These are phyloP conservation scores for Thielaviopsis musarum DNA, from an alignment of 2,329 filamentous ascomycete genomes.

Conservation along the genomic window DNA sequence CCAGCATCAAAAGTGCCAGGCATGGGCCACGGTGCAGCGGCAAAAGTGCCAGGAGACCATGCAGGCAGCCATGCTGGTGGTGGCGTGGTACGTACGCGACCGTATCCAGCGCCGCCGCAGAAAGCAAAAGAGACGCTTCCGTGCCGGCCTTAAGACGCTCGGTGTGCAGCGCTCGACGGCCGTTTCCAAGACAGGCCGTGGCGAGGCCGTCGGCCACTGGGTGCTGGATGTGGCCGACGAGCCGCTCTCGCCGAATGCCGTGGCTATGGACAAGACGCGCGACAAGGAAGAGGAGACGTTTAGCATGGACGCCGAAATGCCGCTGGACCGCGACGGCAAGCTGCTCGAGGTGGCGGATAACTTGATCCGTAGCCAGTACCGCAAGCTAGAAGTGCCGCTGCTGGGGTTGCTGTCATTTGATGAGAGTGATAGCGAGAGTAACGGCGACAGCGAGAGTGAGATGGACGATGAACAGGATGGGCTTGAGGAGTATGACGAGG, in stretches of 20 bases:
- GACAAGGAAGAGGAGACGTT: slow-evolving; percentile 26
- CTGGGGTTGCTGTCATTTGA: slow-evolving; percentile 29
- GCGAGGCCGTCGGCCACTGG: slow-evolving; percentile 27
- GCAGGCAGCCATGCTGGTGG: slow-evolving; percentile 31
- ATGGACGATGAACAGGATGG: slow-evolving; percentile 13
- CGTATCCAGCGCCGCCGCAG: slow-evolving; percentile 27
- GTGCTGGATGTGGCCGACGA: slow-evolving; percentile 24
- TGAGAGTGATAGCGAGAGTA: slow-evolving; percentile 26
- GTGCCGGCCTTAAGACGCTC: slow-evolving; percentile 22
- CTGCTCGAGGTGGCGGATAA: slow-evolving; percentile 29
- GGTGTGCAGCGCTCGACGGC: slow-evolving; percentile 18
- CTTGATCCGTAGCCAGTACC: slow-evolving; percentile 31
- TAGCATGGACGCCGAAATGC: slow-evolving; percentile 23
- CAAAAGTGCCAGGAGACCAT: slow-evolving; percentile 32
- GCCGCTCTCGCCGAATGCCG: slow-evolving; percentile 19
- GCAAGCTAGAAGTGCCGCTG: slow-evolving; percentile 28
- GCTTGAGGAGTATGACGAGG: slow-evolving; percentile 16
- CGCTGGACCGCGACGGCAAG: slow-evolving; percentile 26
- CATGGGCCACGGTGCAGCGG: slow-evolving; percentile 29
- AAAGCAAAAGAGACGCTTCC: slow-evolving; percentile 25
- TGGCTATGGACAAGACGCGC: slow-evolving; percentile 15
- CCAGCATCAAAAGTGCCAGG: slow-evolving; percentile 31
- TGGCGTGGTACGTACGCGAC: slow-evolving; percentile 33
- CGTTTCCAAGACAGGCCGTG: slow-evolving; percentile 22
- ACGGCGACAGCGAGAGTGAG: slow-evolving; percentile 16